phyloP scores from a whole-genome alignment of 768 basidiomycete genomes.

The Pseudohyphozyma bogoriensis region DNA sequence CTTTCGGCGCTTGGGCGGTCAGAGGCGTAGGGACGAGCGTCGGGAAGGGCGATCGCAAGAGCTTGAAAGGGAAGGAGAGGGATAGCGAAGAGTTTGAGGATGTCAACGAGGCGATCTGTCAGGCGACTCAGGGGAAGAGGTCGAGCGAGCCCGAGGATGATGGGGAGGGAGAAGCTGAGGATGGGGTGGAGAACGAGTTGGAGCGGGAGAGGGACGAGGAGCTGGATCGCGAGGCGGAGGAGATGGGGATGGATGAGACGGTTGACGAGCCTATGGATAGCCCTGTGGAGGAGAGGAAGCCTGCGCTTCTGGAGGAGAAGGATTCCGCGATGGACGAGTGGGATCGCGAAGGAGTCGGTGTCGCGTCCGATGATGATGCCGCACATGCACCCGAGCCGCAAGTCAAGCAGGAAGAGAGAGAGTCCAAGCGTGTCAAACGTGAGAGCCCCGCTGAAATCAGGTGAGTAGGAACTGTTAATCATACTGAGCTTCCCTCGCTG shows the following conservation, averaged over 20 bases:
- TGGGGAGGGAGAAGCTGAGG: background rate
- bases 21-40: conserved; percentile 8
- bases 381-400: no score
- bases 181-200: background rate
- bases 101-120: background rate
- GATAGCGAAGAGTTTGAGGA: background rate
- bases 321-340: no score
- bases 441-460: no score
- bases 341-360: background rate
- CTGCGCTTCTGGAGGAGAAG: no score
- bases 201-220: background rate
- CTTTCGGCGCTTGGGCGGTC: conserved; percentile 31
- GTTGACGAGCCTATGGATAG: no score
- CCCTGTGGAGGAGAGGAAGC: no score
- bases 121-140: background rate
- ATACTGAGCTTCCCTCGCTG: no score
- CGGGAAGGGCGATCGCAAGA: background rate
- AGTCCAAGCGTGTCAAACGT: background rate
- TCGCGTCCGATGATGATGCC: no score
- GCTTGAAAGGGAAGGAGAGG: background rate
- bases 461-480: no score
- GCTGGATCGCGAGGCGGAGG: background rate
- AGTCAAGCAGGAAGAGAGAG: background rate
- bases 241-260: background rate
- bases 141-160: background rate